Percentiles rank a stretch among this genome's conserved stretches.
phyloP scores from a whole-genome alignment of 1,284 basidiomycete species.

The Ustilago trichophora region DNA sequence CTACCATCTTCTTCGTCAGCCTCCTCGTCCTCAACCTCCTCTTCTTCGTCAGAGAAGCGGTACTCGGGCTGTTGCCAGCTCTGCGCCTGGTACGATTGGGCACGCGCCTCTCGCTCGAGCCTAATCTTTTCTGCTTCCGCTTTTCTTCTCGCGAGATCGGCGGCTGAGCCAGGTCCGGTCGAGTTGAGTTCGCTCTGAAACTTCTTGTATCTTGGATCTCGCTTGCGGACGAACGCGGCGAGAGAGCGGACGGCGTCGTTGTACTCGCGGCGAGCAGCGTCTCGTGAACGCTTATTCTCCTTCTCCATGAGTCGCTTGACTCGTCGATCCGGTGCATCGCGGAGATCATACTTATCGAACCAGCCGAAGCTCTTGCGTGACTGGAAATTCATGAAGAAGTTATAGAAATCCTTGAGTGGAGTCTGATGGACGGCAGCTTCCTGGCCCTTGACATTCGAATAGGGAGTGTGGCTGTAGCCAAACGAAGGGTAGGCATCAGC shows the following conservation, averaged over 20 bases:
- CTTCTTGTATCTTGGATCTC: slow-evolving; percentile 88
- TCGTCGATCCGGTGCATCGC: slow-evolving; percentile 85
- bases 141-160: slow-evolving; percentile 72
- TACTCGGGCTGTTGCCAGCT: slow-evolving; percentile 58
- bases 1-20: slow-evolving; percentile 11
- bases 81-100: slow-evolving; percentile 72
- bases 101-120: slow-evolving; percentile 70
- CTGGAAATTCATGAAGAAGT: slow-evolving; percentile 84
- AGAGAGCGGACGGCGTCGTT: slow-evolving; percentile 84
- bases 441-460: slow-evolving; percentile 68
- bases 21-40: slow-evolving; percentile 1
- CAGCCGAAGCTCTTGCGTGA: slow-evolving; percentile 90
- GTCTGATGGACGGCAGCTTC: slow-evolving; percentile 38
- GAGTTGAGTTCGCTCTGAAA: slow-evolving; percentile 71
- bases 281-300: slow-evolving; percentile 91
- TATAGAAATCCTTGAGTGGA: slow-evolving; percentile 75
- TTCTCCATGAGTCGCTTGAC: slow-evolving; percentile 87
- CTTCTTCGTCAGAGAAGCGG: slow-evolving; percentile 52
- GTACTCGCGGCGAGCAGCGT: slow-evolving; percentile 87
- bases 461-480: slow-evolving; percentile 81
- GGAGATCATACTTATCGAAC: slow-evolving; percentile 83
- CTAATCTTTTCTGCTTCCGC: slow-evolving; percentile 59
- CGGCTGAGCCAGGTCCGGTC: slow-evolving; percentile 71
- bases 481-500: slow-evolving; percentile 75
- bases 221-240: slow-evolving; percentile 85